Percentiles rank a stretch among this genome's conserved stretches.
phyloP scores from a whole-genome alignment of 148 eudicot genomes.

The Amaranthus palmeri region DNA sequence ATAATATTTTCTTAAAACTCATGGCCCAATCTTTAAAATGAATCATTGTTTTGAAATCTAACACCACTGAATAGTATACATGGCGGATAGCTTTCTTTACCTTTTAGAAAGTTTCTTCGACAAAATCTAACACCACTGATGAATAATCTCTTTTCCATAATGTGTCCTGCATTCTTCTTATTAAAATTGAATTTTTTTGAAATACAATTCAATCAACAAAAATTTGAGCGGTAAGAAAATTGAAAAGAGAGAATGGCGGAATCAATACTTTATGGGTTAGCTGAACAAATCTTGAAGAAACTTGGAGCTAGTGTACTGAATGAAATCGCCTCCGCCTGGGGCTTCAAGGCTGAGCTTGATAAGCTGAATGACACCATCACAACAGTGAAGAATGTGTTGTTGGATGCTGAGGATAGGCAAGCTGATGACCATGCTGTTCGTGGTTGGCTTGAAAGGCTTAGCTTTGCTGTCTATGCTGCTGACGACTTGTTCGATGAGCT shows the following conservation, averaged over 20 bases:
- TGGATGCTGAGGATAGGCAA: conserved; percentile 32
- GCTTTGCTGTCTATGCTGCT: conserved; percentile 16
- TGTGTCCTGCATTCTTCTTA: no score
- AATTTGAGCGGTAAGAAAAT: background rate
- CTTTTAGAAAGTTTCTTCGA: no score
- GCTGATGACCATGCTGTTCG: conserved; percentile 6
- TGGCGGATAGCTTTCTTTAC: no score
- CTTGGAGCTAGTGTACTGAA: conserved; percentile 16
- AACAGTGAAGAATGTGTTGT: conserved; percentile 17
- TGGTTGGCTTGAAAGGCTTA: conserved; percentile 27
- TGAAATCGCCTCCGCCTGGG: conserved; percentile 22
- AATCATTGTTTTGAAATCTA: no score
- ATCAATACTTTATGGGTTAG: conserved; percentile 12
- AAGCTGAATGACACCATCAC: conserved; percentile 16
- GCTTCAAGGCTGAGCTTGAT: conserved; percentile 13
- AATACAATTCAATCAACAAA: background rate
- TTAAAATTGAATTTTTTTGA: no score
- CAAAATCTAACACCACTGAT: no score
- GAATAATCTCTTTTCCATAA: no score
- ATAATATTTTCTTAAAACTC: no score
- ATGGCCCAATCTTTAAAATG: no score
- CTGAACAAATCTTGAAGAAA: conserved; percentile 7
- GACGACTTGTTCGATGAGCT: conserved; percentile 29
- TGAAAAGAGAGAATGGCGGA: conserved; percentile 19
- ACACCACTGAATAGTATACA: no score